Evolutionary conservation across 78 protist genomes (phyloP).

Genomic region (slime mould (Dictyostelium discoideum)): dicty_2.7 NC_007088.5:2193501-2194000

Average conservation of each 20-base stretch:
- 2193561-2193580: neutral
- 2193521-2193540: neutral
- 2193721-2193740: neutral
- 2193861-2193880: neutral
- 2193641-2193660: neutral
- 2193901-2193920: constrained; percentile 43
- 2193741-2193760: neutral
- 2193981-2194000: too few species aligned
- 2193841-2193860: constrained; percentile 14
- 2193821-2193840: constrained; percentile 7
- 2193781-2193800: neutral
- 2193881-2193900: constrained; percentile 42
- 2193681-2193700: neutral
- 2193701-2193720: neutral
- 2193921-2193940: constrained; percentile 46
- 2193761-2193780: neutral
- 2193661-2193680: neutral
- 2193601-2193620: neutral
- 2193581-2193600: neutral
- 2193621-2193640: neutral
- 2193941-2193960: constrained; percentile 2
- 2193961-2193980: neutral
- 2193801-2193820: too few species aligned
- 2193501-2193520: neutral
- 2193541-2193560: neutral